A percentile compares a stretch with the other conserved stretches of the same genome.
Conservation (phyloP, 352 stramenopile species). For the Globisporangium perplexum region DNA sequence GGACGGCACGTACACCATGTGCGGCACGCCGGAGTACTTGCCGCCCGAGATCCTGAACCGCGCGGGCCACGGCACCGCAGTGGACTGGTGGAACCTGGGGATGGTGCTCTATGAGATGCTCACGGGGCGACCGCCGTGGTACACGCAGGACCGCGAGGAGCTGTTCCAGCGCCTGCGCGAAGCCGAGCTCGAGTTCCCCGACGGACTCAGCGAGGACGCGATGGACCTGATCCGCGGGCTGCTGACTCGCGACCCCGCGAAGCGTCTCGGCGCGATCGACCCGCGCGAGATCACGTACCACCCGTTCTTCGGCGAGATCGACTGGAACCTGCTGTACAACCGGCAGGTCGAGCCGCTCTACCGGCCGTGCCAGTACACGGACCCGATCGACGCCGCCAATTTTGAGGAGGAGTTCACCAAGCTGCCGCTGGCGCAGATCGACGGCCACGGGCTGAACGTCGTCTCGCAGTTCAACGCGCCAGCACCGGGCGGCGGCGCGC, state of each 20-base stretch:
- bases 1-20: constrained; percentile 80
- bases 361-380: constrained; percentile 74
- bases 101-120: constrained; percentile 86
- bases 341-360: constrained; percentile 76
- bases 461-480: constrained; percentile 26
- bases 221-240: constrained; percentile 85
- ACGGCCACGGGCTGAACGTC: constrained; percentile 63
- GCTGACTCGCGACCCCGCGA: constrained; percentile 89
- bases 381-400: constrained; percentile 78
- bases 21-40: constrained; percentile 83
- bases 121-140: constrained; percentile 69
- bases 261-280: constrained; percentile 86
- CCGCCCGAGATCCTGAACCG: constrained; percentile 81
- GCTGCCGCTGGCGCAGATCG: constrained; percentile 59
- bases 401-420: constrained; percentile 86
- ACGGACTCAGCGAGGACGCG: constrained; percentile 51
- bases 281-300: constrained; percentile 78
- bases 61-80: constrained; percentile 62
- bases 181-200: constrained; percentile 67
- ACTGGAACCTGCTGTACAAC: constrained; percentile 78
- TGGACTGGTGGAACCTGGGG: constrained; percentile 85
- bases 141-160: constrained; percentile 74
- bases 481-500: not conserved
- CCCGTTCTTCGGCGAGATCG: constrained; percentile 76
- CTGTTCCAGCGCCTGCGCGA: constrained; percentile 64